Base-by-base conservation (phyloP, 257 asterid genomes). In the Fraxinus cuspidata region DNA sequence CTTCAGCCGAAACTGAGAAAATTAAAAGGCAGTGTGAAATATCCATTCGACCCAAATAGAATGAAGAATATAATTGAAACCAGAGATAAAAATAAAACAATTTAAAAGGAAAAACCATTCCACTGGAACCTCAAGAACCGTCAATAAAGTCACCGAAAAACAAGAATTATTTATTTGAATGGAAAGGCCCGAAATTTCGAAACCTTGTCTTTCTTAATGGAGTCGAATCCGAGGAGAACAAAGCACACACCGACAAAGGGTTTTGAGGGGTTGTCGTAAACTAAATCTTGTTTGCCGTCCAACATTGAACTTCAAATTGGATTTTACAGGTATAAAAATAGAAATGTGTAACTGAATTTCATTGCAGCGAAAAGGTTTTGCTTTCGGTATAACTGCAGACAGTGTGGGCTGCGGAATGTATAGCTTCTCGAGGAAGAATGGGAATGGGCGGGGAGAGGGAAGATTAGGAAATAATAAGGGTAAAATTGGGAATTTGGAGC, bases 221-320 rank as follows among this genome's bases (percentile, higher is more conserved):
- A 64, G 75, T 92, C 91, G 80, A 90, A 92, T n/a, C 98, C 97
- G 35, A 35, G 32, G 5, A 96, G 95, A 73, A 89, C 69, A 72
- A 90, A 96, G 6, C 88, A 84, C 74, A 90, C 87, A 34, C 94
- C 96, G 3, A 21, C 35, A 77, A 96, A 93, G 23, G 85, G 58
- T 73, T 75, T 85, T 0, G 87, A 56, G 0, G 85, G 74, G 34
- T 85, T 88, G 0, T 86, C 90, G 40, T 80, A 72, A 19, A 70
- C 80, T 64, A 82, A 77, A 23, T 65, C 60, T 51, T 80, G 86
- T 64, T 76, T 82, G 78, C 81, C 81, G 47, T 78, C 89, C 81
- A 74, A 63, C 88, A 84, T 79, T 67, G 77, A 68, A 76, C 74
- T n/a, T 72, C 78, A 32, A 78, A 21, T 3, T 23, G 73, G 10